phyloP scores from a whole-genome alignment of 2,329 filamentous ascomycete species.

The Trichoderma sp. region DNA sequence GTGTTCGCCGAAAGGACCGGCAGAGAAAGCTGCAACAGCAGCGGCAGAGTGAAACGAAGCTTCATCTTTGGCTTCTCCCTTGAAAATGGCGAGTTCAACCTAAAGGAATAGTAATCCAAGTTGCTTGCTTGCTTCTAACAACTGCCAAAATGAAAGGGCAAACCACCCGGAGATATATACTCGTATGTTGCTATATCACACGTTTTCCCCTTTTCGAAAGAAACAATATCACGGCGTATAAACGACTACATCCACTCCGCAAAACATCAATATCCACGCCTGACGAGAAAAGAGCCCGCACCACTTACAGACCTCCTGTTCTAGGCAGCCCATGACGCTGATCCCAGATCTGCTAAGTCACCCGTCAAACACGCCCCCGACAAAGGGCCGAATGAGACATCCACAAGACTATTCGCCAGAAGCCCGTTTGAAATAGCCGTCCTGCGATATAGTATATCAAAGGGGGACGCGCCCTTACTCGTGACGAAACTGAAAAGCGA shows the following conservation, averaged over 20 bases:
- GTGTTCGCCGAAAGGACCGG: constrained; percentile 33
- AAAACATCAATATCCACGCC: background rate
- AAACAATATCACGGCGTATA: background rate
- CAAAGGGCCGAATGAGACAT: constrained; percentile 17
- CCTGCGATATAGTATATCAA: background rate
- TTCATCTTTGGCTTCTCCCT: background rate
- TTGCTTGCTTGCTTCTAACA: background rate
- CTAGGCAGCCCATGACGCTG: constrained; percentile 47
- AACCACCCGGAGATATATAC: background rate
- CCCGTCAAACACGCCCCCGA: constrained; percentile 7
- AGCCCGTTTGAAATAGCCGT: background rate
- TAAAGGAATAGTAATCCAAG: background rate
- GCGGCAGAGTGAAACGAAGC: constrained; percentile 1
- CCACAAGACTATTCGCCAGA: constrained; percentile 1
- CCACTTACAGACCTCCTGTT: constrained; percentile 36
- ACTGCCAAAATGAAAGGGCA: background rate
- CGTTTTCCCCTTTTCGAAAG: background rate
- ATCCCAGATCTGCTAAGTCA: constrained; percentile 8
- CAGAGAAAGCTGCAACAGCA: constrained; percentile 19
- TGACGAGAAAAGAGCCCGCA: constrained; percentile 23
- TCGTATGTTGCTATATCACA: background rate
- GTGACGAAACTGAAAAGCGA: background rate
- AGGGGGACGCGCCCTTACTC: background rate
- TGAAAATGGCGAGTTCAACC: background rate
- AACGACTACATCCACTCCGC: background rate